Conservation (phyloP, 495 filamentous ascomycete species). For the Recurvomyces mirabilis region DNA sequence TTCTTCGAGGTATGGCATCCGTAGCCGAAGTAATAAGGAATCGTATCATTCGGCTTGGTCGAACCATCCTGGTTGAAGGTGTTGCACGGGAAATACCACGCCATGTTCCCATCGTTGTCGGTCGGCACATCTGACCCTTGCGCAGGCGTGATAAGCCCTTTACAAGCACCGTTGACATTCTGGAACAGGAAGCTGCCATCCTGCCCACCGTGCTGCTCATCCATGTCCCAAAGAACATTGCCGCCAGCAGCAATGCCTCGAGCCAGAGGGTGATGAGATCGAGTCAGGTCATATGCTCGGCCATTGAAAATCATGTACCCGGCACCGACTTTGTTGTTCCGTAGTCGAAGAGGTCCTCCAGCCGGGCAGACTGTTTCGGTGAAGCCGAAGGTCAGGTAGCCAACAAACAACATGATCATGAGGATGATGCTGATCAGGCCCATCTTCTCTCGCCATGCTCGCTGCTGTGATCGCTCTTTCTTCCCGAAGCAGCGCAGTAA, state of each 20-base stretch:
- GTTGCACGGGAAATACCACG: conserved; percentile 94
- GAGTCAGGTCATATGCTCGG: conserved; percentile 64
- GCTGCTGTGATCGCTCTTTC: conserved; percentile 74
- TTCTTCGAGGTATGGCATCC: conserved; percentile 68
- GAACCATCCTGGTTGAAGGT: conserved; percentile 92
- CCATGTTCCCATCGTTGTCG: conserved; percentile 60
- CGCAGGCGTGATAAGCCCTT: conserved; percentile 67
- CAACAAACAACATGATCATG: conserved; percentile 76
- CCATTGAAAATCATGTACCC: conserved; percentile 98
- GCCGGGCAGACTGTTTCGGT: conserved; percentile 73
- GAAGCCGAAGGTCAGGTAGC: conserved; percentile 95
- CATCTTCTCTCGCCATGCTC: conserved; percentile 98
- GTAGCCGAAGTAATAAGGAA: conserved; percentile 70
- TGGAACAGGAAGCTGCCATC: conserved; percentile 98
- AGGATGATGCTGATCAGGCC: conserved; percentile 89
- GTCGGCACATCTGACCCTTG: conserved; percentile 67
- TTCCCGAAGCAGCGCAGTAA: conserved; percentile 77
- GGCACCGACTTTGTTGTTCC: conserved; percentile 62
- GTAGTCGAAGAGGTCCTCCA: conserved; percentile 51
- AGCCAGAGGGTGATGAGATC: conserved; percentile 67
- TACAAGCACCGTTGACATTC: conserved; percentile 96
- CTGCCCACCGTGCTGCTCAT: conserved; percentile 65
- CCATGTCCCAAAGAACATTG: conserved; percentile 81
- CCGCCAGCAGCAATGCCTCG: conserved; percentile 54
- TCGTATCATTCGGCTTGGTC: conserved; percentile 57